Base-by-base conservation (phyloP, 169 alveolate species). In the Cryptosporidium xiaoi region DNA sequence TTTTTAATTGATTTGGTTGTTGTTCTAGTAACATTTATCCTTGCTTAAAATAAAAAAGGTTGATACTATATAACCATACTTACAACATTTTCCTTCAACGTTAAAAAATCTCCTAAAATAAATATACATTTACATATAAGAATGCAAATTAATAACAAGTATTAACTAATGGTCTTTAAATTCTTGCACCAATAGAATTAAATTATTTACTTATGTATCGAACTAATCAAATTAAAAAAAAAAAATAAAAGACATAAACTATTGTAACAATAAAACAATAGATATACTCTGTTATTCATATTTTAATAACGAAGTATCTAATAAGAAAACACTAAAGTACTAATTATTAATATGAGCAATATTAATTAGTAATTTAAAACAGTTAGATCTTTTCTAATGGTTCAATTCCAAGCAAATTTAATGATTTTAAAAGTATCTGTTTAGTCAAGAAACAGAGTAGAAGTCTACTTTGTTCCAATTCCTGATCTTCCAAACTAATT, bases 391-490 rank as follows among this genome's bases (percentile, higher is more conserved):
- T 90, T 24, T 94, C 97, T 12, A 92, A 66, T 18, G 97, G 96
- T 58, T 91, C 91, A 66, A 94, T 91, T 29, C 97, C 97, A 69
- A 94, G 77, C n/a, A 94, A 66, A 69, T 91, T 71, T 66, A 93
- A 92, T 51, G 90, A 71, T 51, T 92, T 92, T 58, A 91, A 83
- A 94, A 97, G 93, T 55, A 96, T 92, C 40, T 92, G 89, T 85
- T 94, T 95, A 29, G 98, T 94, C 33, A 97, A 94, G 77, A 94
- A 95, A 82, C 98, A 94, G 82, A 97, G 90, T 48, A 95, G 91
- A 66, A 98, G 92, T 66, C 99, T 91, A 27, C 98, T 93, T 51
- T 92, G 92, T 82, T 95, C 97, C 8, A 58, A 40, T 48, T 77
- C 51, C 4, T 8, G 18, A 33, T 96, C 93, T 20, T 91, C 96